Percentiles rank a stretch among this genome's conserved stretches.
Evolutionary conservation across 1,139 yeast species (phyloP).

Genomic region (Pichia kudriavzevii): DNA sequence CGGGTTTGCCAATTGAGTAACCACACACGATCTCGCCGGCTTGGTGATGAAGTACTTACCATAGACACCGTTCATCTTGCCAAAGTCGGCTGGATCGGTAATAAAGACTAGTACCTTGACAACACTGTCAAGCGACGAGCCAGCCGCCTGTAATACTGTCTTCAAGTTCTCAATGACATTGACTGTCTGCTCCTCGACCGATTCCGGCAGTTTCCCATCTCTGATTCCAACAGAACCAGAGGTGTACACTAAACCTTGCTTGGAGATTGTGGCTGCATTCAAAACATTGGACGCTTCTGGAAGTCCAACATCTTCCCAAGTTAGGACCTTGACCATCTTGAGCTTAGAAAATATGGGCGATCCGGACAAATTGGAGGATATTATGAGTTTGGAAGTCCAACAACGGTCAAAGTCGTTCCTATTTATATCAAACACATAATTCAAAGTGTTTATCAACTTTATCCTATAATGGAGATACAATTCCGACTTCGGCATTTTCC

Average conservation of each 20-base stretch:
- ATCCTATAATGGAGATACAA: too few species aligned
- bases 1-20: conserved; percentile 28
- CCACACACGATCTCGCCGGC: conserved; percentile 37
- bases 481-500: too few species aligned
- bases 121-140: conserved; percentile 32
- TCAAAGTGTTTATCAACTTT: too few species aligned
- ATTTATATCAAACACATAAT: too few species aligned
- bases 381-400: too few species aligned
- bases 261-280: conserved; percentile 20
- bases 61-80: conserved; percentile 32
- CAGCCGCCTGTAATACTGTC: conserved; percentile 36
- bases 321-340: conserved; percentile 14
- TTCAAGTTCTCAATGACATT: conserved; percentile 38
- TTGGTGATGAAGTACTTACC: conserved; percentile 31
- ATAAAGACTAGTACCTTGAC: conserved; percentile 36
- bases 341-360: background rate
- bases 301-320: conserved; percentile 22
- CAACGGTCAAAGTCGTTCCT: too few species aligned
- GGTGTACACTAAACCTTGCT: conserved; percentile 21
- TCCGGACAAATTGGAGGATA: too few species aligned
- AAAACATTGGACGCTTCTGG: conserved; percentile 17
- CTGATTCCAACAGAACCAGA: conserved; percentile 37
- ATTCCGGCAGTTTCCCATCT: conserved; percentile 33
- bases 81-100: conserved; percentile 30
- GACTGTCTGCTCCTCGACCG: conserved; percentile 37